Evolutionary conservation across 2,329 filamentous ascomycete species (phyloP), one percentile per base, ranked within the genome.

Genomic region (Talaromyces amestolkiae): DNA sequence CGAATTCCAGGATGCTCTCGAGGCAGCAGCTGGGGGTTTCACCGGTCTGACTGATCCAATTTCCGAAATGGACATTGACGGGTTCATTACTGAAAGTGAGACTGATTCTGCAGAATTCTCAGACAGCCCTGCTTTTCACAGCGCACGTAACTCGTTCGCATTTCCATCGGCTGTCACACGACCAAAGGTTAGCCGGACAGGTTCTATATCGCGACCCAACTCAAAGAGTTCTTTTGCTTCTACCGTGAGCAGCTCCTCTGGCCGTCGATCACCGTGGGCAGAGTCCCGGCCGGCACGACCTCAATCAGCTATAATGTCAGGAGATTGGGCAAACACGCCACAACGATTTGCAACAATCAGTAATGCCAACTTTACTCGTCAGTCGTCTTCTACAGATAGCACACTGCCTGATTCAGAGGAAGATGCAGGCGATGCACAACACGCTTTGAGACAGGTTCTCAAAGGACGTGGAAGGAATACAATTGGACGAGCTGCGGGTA

Each of bases 381-480:
- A 71, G 24, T 74, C 75, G 19, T 70, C 72, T 3, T 62, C 65
- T n/a, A 67, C 62, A 24, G 71, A 70, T 22, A 70, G 70, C 39
- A 72, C 70, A 9, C 58, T 72, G 31, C 69, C 72, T 49, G 71
- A 74, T 39, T 69, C 71, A 41, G 71, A 73, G 15, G 72, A 76
- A 27, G 70, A 71, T n/a, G 66, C 68, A 31, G 77, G 77, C 2
- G 76, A 82, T 72, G 81, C 81, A 22, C 80, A 82, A 66, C 77
- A 81, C 69, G 81, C 81, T 7, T 72, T 83, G 37, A 78, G 80
- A 41, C 78, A 82, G 65, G 77, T 83, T 3, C 73, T 82, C 19
- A 76, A 77, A 65, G 74, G 73, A 10, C 73, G 73, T 51, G 70
- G 72, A 35, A 69, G 74, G 13, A 70, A 71, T 17, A 61, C 74